Conservation (phyloP, 345 rosid genomes). For the Geranium brycei region DNA sequence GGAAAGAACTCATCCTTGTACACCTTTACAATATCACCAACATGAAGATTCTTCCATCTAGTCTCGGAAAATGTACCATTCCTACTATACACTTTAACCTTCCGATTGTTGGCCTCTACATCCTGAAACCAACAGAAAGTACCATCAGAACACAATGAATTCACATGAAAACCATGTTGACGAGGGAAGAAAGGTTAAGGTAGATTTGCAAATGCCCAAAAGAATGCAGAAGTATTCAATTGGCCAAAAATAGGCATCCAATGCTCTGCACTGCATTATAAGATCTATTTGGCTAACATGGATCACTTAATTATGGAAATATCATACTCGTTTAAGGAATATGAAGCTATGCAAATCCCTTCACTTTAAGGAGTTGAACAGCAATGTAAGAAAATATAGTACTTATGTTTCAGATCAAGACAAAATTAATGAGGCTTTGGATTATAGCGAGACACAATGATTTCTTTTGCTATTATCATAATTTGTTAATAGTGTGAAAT, state of each 20-base stretch:
- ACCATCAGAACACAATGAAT: neutral
- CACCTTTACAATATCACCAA: conserved; percentile 73
- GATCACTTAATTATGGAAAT: neutral
- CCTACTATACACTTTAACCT: conserved; percentile 31
- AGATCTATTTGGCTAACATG: neutral
- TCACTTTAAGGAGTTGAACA: neutral
- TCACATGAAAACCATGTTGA: neutral
- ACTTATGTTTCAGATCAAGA: neutral
- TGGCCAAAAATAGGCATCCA: neutral
- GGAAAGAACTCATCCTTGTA: conserved; percentile 68
- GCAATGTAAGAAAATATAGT: neutral
- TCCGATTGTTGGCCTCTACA: conserved; percentile 74
- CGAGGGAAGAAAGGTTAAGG: neutral
- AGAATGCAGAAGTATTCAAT: neutral
- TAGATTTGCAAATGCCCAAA: neutral
- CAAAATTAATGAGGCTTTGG: neutral
- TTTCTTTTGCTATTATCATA: too few species aligned
- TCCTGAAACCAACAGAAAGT: conserved; percentile 41
- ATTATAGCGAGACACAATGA: neutral
- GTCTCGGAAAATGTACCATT: conserved; percentile 24
- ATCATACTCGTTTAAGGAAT: neutral
- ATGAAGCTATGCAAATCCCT: neutral
- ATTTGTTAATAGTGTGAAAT: neutral
- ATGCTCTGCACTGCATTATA: neutral
- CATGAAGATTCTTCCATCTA: conserved; percentile 62